These are phyloP conservation scores for Nicotiana sylvestris DNA, from an alignment of 257 asterid species.

Conservation along the genomic window DNA sequence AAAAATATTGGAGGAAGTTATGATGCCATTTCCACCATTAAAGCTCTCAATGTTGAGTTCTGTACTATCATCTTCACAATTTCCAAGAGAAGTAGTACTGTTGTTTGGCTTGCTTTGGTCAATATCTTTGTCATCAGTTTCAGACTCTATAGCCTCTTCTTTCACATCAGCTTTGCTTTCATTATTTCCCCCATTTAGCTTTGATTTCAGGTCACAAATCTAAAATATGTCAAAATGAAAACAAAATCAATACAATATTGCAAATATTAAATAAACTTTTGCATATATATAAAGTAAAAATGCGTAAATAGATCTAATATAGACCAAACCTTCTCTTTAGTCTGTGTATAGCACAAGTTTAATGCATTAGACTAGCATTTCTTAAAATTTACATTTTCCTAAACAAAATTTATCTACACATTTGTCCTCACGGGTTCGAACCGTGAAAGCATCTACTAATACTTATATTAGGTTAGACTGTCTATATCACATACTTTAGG, in stretches of 20 bases:
- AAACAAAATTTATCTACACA: too few species aligned
- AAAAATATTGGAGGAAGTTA: conserved; percentile 24
- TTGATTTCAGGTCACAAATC: conserved; percentile 60
- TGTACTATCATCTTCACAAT: conserved; percentile 25
- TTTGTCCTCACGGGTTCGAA: too few species aligned
- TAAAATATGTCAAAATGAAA: conserved; percentile 2
- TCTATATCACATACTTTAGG: too few species aligned
- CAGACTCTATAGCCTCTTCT: conserved; percentile 45
- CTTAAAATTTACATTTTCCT: too few species aligned
- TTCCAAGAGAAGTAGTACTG: not conserved
- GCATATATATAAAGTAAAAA: too few species aligned
- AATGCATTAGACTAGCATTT: too few species aligned
- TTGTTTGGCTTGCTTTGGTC: conserved; percentile 14
- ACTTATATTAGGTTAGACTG: fast-evolving
- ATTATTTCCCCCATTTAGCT: conserved; percentile 33
- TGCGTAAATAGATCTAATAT: too few species aligned
- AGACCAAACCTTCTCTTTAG: too few species aligned
- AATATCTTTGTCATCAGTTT: conserved; percentile 30
- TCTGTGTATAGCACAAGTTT: too few species aligned
- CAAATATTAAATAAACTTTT: too few species aligned
- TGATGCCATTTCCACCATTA: conserved; percentile 7
- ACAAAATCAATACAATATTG: not conserved
- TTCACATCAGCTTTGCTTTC: conserved; percentile 38
- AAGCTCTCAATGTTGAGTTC: conserved; percentile 39
- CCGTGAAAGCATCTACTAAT: fast-evolving